Percentiles rank a stretch among this genome's conserved stretches.
phyloP scores from a whole-genome alignment of 2,329 filamentous ascomycete species.

The Leptographium radiaticola region DNA sequence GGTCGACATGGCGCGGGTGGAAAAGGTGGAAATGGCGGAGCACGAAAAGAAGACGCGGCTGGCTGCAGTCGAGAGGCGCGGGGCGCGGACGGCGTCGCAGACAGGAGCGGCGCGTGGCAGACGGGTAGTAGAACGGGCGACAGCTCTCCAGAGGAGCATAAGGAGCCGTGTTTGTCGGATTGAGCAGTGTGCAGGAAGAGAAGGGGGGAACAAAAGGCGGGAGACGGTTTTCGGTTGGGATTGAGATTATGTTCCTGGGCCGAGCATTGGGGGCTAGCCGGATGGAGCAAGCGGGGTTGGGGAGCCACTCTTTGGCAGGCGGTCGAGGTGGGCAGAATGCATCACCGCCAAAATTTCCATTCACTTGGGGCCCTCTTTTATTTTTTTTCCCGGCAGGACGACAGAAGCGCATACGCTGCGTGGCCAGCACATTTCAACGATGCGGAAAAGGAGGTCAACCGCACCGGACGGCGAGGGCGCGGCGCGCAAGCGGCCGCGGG shows the following conservation, averaged over 20 bases:
- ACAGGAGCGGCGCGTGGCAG: too few species aligned
- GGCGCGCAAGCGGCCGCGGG: conserved; percentile 40
- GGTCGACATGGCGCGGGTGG: conserved; percentile 7
- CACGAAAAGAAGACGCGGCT: too few species aligned
- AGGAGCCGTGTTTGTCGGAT: too few species aligned
- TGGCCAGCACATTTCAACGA: conserved; percentile 11
- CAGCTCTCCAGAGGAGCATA: too few species aligned
- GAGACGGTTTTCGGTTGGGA: background rate
- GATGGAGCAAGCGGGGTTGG: background rate
- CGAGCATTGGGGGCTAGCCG: background rate
- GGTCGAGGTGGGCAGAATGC: background rate
- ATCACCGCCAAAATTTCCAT: conserved; percentile 1
- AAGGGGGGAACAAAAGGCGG: background rate
- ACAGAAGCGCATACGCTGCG: background rate
- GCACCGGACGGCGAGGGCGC: conserved; percentile 26
- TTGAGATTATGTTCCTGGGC: background rate
- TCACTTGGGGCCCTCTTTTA: too few species aligned
- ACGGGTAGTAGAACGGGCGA: too few species aligned
- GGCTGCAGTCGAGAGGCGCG: too few species aligned
- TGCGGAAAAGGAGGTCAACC: conserved; percentile 31
- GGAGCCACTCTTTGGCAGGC: background rate
- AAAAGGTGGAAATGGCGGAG: background rate
- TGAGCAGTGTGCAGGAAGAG: background rate
- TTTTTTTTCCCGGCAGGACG: background rate
- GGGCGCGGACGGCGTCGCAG: too few species aligned